Evolutionary conservation across 164 flowering plant species (phyloP).

Genomic region (Magnolia kwangsiensis): DNA sequence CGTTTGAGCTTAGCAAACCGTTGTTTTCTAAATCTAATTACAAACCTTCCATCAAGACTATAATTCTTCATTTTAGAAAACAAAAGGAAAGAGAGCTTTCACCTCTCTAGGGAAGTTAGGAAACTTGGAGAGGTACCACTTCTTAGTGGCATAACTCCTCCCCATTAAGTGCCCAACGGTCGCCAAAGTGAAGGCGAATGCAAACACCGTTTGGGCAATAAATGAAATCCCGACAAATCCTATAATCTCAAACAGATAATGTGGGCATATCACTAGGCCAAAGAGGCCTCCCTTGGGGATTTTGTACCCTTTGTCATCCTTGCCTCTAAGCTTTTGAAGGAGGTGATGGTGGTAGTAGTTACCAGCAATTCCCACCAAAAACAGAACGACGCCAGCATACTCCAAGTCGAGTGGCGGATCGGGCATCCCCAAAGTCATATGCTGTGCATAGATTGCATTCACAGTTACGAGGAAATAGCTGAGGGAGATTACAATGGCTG

Average conservation of each 20-base stretch:
- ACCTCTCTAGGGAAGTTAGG: slow-evolving; percentile 51
- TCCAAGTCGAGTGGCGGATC: slow-evolving; percentile 42
- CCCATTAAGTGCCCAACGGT: slow-evolving; percentile 41
- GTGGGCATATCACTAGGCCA: slow-evolving; percentile 60
- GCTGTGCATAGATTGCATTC: slow-evolving; percentile 45
- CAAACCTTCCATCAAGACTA: too few relatives aligned
- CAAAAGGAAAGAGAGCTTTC: slow-evolving; percentile 61
- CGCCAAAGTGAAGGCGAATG: slow-evolving; percentile 37
- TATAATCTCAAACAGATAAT: slow-evolving; percentile 63
- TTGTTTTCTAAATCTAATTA: too few relatives aligned
- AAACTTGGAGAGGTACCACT: slow-evolving; percentile 68
- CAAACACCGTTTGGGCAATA: slow-evolving; percentile 54
- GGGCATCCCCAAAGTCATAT: slow-evolving; percentile 28
- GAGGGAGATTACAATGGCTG: slow-evolving; percentile 30
- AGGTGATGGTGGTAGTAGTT: slow-evolving; percentile 69
- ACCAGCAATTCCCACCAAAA: slow-evolving; percentile 52
- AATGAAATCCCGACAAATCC: slow-evolving; percentile 46
- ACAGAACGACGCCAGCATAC: slow-evolving; percentile 38
- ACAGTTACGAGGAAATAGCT: slow-evolving; percentile 37
- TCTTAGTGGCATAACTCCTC: slow-evolving; percentile 62
- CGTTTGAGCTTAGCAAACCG: too few relatives aligned
- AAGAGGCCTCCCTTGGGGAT: slow-evolving; percentile 70
- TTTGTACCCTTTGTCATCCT: slow-evolving; percentile 45
- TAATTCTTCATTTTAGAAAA: slow-evolving; percentile 31
- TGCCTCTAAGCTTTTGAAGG: slow-evolving; percentile 45